Conservation (phyloP, 768 basidiomycete species). For the Exidia glandulosa region DNA sequence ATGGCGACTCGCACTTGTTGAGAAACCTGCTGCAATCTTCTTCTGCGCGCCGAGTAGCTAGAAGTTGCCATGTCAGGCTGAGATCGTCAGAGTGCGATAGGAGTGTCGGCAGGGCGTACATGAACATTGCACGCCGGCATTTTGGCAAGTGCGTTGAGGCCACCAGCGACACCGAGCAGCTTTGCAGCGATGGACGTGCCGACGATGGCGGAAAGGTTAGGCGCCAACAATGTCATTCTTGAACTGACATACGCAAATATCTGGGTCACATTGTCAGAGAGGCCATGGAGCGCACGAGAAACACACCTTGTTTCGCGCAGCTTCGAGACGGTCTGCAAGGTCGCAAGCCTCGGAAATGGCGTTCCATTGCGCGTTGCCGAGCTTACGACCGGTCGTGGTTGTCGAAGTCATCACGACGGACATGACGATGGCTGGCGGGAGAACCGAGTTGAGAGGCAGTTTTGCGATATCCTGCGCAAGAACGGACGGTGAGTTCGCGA, state of each 20-base stretch:
- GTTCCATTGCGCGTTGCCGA: slow-evolving; percentile 62
- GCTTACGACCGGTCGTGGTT: slow-evolving; percentile 67
- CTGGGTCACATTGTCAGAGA: slow-evolving; percentile 25
- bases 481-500: slow-evolving; percentile 4
- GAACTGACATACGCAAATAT: slow-evolving; percentile 99
- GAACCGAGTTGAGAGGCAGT: slow-evolving; percentile 64
- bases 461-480: slow-evolving; percentile 69
- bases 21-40: slow-evolving; percentile 89
- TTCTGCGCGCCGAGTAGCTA: slow-evolving; percentile 90
- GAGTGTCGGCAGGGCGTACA: slow-evolving; percentile 35
- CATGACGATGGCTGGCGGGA: slow-evolving; percentile 88
- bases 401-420: slow-evolving; percentile 94
- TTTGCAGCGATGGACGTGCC: slow-evolving; percentile 98
- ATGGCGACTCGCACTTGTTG: slow-evolving; percentile 77
- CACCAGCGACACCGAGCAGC: slow-evolving; percentile 93
- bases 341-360: slow-evolving; percentile 81
- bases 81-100: not conserved
- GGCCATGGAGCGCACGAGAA: slow-evolving; percentile 3
- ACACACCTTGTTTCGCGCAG: slow-evolving; percentile 74
- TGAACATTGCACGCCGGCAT: slow-evolving; percentile 95
- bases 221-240: slow-evolving; percentile 95
- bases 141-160: slow-evolving; percentile 78
- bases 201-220: slow-evolving; percentile 96
- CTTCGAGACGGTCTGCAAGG: slow-evolving; percentile 79
- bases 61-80: not conserved